Conservation (phyloP, 441 rosid species). For the Bruguiera hainesii region DNA sequence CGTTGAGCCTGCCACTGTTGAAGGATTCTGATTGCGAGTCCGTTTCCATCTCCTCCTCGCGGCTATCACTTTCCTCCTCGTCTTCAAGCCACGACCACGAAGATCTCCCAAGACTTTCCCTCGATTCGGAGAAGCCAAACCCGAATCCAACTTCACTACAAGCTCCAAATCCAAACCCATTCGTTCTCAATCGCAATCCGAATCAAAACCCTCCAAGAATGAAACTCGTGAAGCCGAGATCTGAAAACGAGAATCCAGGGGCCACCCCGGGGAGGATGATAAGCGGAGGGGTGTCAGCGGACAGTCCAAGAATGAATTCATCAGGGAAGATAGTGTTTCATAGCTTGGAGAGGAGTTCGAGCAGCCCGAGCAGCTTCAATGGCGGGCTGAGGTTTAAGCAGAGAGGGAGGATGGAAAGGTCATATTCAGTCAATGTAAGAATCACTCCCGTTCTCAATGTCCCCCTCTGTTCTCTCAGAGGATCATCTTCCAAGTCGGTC, state of each 20-base stretch:
- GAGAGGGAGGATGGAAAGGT: constrained; percentile 85
- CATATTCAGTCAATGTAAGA: constrained; percentile 79
- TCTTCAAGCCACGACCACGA: constrained; percentile 88
- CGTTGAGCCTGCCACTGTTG: constrained; percentile 59
- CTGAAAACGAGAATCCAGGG: constrained; percentile 23
- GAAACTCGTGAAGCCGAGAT: constrained; percentile 52
- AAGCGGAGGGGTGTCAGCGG: constrained; percentile 72
- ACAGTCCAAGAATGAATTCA: constrained; percentile 86
- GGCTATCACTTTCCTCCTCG: constrained; percentile 76
- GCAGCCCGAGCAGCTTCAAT: constrained; percentile 92
- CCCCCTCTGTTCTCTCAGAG: constrained; percentile 71
- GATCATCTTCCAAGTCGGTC: constrained; percentile 48
- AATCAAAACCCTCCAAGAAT: constrained; percentile 54
- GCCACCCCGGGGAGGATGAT: constrained; percentile 35
- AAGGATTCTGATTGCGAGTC: constrained; percentile 67
- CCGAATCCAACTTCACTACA: constrained; percentile 4
- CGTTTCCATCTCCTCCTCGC: constrained; percentile 62
- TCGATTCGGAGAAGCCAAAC: constrained; percentile 66
- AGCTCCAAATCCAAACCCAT: constrained; percentile 33
- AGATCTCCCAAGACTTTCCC: constrained; percentile 69
- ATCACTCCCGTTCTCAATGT: constrained; percentile 89
- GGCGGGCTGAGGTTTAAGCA: constrained; percentile 79
- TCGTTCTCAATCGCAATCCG: constrained; percentile 28
- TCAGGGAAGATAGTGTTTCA: constrained; percentile 95
- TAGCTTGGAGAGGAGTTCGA: constrained; percentile 84